Evolutionary conservation across 2,329 filamentous ascomycete species (phyloP), one percentile per base, ranked within the genome.

Genomic region (Monilinia aucupariae): DNA sequence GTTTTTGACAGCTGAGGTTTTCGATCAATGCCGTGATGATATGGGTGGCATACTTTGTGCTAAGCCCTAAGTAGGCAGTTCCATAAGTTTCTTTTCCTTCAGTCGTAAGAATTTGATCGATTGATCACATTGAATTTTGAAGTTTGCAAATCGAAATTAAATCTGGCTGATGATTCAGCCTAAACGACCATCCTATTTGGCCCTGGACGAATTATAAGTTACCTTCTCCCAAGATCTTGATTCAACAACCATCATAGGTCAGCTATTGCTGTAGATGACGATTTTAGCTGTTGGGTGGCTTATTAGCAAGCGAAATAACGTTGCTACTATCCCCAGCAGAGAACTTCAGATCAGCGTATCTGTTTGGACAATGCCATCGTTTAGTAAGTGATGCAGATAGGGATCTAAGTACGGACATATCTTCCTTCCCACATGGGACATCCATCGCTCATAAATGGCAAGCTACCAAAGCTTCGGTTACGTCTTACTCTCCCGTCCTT

Each of bases 401-500:
- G 30, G 45, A 45, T 45, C 39, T 25, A 34, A 25, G 41, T 34
- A 47, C 13, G 20, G 43, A 4, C 32, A 20, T 34, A 30, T 47
- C n/a, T 58, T 32, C 53, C 6, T 30, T 30, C 27, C 54, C 13
- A 0, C 32, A 22, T 45, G 39, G 53, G 39, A 45, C 27, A 43
- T 32, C 12, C 13, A 34, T 27, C 53, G 39, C 30, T 22, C 41
- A 22, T 45, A 22, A 56, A 43, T 45, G 20, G 39, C 32, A 56
- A 17, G 45, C 20, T 45, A 22, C 25, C 39, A 22, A 56, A 25
- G 53, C 39, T 56, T 32, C 32, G 27, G 32, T 45, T 27, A 56
- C n/a, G 27, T 13, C 54, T 56, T 47, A 12, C 54, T 56, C 41
- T 56, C 27, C 54, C 54, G 41, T 56, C n/a, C 45, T 45, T 47